These are phyloP conservation scores for Themeda triandra DNA, from an alignment of 176 grass and related monocot genomes.

Conservation along the genomic window DNA sequence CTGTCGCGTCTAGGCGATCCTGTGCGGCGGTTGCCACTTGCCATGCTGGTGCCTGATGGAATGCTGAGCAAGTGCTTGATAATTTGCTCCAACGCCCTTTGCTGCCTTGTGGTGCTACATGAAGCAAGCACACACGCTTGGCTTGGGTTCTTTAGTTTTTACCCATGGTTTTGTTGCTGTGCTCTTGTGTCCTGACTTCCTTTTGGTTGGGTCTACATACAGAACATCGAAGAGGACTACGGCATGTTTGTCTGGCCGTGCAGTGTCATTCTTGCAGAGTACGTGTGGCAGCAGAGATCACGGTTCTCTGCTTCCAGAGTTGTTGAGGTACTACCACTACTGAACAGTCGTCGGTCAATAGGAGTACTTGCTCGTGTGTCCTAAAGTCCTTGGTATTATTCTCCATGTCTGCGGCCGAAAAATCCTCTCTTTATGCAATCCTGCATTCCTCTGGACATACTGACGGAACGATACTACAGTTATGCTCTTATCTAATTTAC, in stretches of 20 bases:
- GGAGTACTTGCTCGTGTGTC: background rate
- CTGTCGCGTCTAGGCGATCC: no score
- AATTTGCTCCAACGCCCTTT: no score
- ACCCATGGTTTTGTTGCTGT: background rate
- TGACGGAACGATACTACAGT: background rate
- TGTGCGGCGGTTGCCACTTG: no score
- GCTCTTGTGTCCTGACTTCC: background rate
- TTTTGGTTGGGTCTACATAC: background rate
- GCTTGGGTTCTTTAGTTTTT: no score
- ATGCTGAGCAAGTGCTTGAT: no score
- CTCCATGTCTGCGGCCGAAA: background rate
- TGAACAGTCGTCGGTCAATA: background rate
- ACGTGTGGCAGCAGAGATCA: constrained; percentile 71
- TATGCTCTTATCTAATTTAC: background rate
- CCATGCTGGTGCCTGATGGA: no score
- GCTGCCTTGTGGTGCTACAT: no score
- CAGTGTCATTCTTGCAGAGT: constrained; percentile 73
- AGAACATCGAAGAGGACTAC: constrained; percentile 82
- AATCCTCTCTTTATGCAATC: background rate
- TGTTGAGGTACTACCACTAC: constrained; percentile 48
- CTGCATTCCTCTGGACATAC: background rate
- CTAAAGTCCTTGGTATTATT: background rate
- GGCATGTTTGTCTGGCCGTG: constrained; percentile 92
- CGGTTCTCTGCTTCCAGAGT: constrained; percentile 50
- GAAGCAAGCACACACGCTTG: no score